Conservation (phyloP, 179 eudicot species). For the Pouteria campechiana region DNA sequence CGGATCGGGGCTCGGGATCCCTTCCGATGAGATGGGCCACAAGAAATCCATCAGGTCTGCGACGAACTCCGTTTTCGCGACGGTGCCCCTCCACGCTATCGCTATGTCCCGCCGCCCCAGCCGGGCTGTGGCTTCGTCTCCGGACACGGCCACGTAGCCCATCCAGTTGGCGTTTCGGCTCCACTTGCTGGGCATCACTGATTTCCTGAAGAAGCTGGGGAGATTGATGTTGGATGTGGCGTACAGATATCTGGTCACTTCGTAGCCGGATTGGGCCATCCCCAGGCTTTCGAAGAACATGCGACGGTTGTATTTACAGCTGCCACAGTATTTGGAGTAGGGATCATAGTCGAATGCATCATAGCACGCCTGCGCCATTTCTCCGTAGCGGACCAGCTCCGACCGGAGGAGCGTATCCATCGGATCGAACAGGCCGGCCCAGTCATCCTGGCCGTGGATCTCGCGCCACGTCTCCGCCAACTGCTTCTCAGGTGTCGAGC, state of each 20-base stretch:
- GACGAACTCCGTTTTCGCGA: constrained; percentile 19
- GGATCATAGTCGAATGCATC: constrained; percentile 29
- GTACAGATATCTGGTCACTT: constrained; percentile 23
- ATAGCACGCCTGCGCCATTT: constrained; percentile 40
- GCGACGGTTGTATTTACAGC: constrained; percentile 10
- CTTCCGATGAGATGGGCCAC: not conserved
- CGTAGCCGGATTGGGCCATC: constrained; percentile 16
- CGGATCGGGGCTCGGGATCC: constrained; percentile 18
- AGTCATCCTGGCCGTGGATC: constrained; percentile 22
- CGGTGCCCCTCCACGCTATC: constrained; percentile 43
- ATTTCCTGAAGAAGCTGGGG: constrained; percentile 24
- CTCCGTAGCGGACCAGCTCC: constrained; percentile 39
- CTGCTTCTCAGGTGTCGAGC: too few relatives aligned
- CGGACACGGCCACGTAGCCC: constrained; percentile 36
- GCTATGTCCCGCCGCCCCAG: constrained; percentile 36
- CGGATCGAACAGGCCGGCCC: constrained; percentile 35
- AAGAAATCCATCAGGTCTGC: constrained; percentile 20
- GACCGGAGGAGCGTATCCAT: constrained; percentile 16
- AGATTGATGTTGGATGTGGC: constrained; percentile 26
- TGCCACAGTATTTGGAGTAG: constrained; percentile 31
- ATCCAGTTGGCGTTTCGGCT: constrained; percentile 40
- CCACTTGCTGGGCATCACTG: constrained; percentile 24
- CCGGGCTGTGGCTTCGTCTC: constrained; percentile 7
- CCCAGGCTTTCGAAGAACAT: constrained; percentile 15
- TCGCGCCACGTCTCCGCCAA: constrained; percentile 28